Base-by-base conservation (phyloP, 805 yeast genomes). In the Komagataella phaffii region DNA sequence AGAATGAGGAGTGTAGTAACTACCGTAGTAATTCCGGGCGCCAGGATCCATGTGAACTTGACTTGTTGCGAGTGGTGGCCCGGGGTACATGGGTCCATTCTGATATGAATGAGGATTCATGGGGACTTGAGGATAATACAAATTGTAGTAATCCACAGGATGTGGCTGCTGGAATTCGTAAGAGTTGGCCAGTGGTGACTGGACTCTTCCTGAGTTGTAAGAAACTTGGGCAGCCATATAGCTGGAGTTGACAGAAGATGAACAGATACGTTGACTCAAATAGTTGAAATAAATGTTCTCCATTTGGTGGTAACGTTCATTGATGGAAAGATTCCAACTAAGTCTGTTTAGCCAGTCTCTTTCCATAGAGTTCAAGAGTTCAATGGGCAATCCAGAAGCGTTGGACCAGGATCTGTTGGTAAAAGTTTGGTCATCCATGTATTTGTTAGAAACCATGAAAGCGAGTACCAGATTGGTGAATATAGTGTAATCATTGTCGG, bases 391-490 rank as follows among this genome's bases (percentile, higher is more conserved):
- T 17, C 95, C 95, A 4, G 96, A 86, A n/a, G 97, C 98, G 55
- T 88, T 89, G 46, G 88, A 79, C 99, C 99, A 91, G 6, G 96
- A 88, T 61, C 81, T 83, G 69, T 91, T 91, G 54, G 96, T 88
- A 64, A 91, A 91, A 24, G 97, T 91, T 69, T 91, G 89, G 70
- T 91, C 99, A 68, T 91, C 98, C 64, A 90, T 88, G 65, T 88
- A 88, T 69, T 91, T 91, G 71, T 91, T 91, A 48, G 96, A 95
- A 55, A 91, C 71, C 44, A 91, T 79, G 47, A 91, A 73, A 2
- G 95, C 76, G 18, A 85, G 73, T 46, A 83, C 80, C 46, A 88
- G 65, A 63, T 71, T 75, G 62, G 69, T 74, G 69, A 75, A 86
- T 53, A 76, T 70, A 21, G 64, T 63, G 23, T 71, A 64, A 51